phyloP scores from a whole-genome alignment of 2,329 filamentous ascomycete species.

The Hymenoscyphus repandus region DNA sequence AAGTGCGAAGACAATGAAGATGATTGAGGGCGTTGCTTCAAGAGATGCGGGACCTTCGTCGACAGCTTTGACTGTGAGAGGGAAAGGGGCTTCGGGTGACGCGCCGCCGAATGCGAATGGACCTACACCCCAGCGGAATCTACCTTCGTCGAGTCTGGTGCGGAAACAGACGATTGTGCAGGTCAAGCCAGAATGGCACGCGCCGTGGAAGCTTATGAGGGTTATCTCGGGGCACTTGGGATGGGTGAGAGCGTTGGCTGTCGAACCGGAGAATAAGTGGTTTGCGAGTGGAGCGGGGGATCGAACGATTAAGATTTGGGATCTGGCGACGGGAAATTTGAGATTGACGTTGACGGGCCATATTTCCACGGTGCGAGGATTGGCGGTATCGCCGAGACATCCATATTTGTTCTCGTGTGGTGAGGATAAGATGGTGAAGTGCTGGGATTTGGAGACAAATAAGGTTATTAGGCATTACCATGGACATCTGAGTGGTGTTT shows the following conservation, averaged over 20 bases:
- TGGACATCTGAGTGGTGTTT: slow-evolving; percentile 92
- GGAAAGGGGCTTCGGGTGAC: slow-evolving; percentile 35
- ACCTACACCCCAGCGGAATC: slow-evolving; percentile 44
- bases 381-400: slow-evolving; percentile 88
- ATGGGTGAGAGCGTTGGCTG: slow-evolving; percentile 84
- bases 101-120: slow-evolving; percentile 50
- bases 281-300: slow-evolving; percentile 95
- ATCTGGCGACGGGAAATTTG: slow-evolving; percentile 81
- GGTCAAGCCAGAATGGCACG: slow-evolving; percentile 87
- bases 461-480: slow-evolving; percentile 98
- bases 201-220: slow-evolving; percentile 96
- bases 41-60: slow-evolving; percentile 39
- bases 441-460: slow-evolving; percentile 99
- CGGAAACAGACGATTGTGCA: slow-evolving; percentile 55
- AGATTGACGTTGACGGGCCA: slow-evolving; percentile 86
- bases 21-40: slow-evolving; percentile 59
- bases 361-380: slow-evolving; percentile 85
- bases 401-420: slow-evolving; percentile 97
- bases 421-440: slow-evolving; percentile 99
- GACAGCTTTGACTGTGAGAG: slow-evolving; percentile 51
- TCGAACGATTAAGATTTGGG: slow-evolving; percentile 98
- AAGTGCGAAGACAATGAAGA: slow-evolving; percentile 51
- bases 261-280: slow-evolving; percentile 96
- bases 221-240: slow-evolving; percentile 95
- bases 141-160: slow-evolving; percentile 52